phyloP scores from a whole-genome alignment of 2,329 filamentous ascomycete genomes.

The Coniochaeta sp. region DNA sequence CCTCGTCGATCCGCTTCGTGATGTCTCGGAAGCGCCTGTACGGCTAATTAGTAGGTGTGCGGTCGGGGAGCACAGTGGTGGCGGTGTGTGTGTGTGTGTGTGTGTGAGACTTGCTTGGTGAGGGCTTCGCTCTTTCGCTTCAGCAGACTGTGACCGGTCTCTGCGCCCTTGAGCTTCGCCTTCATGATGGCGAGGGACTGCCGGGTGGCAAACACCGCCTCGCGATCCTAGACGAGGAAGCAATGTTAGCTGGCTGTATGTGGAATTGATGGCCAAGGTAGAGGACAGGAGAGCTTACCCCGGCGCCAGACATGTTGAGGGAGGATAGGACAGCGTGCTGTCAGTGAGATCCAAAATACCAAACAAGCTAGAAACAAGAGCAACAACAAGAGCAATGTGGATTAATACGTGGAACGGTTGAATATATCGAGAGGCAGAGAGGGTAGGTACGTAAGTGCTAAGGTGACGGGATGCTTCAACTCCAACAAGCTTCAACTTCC shows the following conservation, averaged over 20 bases:
- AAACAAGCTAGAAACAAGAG: too few relatives aligned
- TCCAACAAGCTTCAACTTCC: not conserved
- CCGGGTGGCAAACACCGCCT: slow-evolving; percentile 94
- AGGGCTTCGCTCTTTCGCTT: slow-evolving; percentile 98
- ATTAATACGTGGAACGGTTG: not conserved
- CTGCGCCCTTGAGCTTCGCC: slow-evolving; percentile 89
- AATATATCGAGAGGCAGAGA: not conserved
- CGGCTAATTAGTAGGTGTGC: slow-evolving; percentile 8
- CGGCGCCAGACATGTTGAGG: slow-evolving; percentile 29
- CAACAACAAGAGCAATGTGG: not conserved
- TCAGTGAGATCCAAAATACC: too few relatives aligned
- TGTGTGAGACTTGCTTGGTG: slow-evolving; percentile 66
- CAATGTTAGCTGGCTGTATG: slow-evolving; percentile 10
- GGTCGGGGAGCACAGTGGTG: not conserved
- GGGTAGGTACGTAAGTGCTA: not conserved
- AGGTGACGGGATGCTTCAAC: not conserved
- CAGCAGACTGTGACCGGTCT: slow-evolving; percentile 85
- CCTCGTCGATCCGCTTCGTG: slow-evolving; percentile 93
- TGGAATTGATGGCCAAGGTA: slow-evolving; percentile 3
- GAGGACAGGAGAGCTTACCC: slow-evolving; percentile 18
- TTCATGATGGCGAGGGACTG: slow-evolving; percentile 98
- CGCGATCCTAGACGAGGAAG: slow-evolving; percentile 61
- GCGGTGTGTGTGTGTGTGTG: slow-evolving; percentile 1
- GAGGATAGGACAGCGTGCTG: not conserved
- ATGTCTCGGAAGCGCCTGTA: slow-evolving; percentile 89